These are phyloP conservation scores for Trametes villosa DNA, from an alignment of 768 basidiomycete species.

Conservation along the genomic window DNA sequence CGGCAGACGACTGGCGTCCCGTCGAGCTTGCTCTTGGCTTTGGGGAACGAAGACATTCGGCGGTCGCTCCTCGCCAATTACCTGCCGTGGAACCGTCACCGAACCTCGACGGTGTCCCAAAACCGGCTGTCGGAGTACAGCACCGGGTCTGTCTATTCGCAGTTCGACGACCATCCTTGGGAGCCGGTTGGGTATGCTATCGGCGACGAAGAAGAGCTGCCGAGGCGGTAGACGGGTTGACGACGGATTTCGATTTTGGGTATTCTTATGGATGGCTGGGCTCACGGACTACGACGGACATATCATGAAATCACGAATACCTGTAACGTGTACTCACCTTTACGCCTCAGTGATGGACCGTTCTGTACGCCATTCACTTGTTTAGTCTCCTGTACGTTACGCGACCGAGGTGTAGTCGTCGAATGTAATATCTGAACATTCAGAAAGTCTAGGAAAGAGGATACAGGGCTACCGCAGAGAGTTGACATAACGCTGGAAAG, in stretches of 20 bases:
- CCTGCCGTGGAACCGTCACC: constrained; percentile 23
- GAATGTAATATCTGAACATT: background rate
- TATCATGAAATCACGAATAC: constrained; percentile 14
- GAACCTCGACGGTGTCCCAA: constrained; percentile 19
- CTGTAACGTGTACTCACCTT: constrained; percentile 15
- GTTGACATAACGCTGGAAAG: constrained; percentile 63
- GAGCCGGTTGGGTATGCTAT: constrained; percentile 33
- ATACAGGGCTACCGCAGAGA: constrained; percentile 42
- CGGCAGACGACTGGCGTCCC: constrained; percentile 33
- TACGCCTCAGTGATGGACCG: constrained; percentile 8
- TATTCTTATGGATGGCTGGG: constrained; percentile 5
- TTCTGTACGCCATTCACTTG: constrained; percentile 11
- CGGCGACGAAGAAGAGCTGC: constrained; percentile 31
- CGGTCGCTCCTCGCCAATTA: constrained; percentile 30
- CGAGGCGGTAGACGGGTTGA: constrained; percentile 2
- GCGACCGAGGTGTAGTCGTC: background rate
- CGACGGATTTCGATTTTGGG: constrained; percentile 10
- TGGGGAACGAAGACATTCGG: constrained; percentile 31
- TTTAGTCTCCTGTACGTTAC: constrained; percentile 11
- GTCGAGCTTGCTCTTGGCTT: constrained; percentile 43
- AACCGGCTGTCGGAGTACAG: constrained; percentile 38
- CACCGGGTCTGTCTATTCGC: constrained; percentile 32
- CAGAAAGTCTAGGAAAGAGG: background rate
- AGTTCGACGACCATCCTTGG: constrained; percentile 22
- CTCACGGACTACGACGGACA: constrained; percentile 24